Percentiles rank a stretch among this genome's conserved stretches.
These are phyloP conservation scores for Aspergillus leporis DNA, from an alignment of 495 filamentous ascomycete species.

Conservation along the genomic window DNA sequence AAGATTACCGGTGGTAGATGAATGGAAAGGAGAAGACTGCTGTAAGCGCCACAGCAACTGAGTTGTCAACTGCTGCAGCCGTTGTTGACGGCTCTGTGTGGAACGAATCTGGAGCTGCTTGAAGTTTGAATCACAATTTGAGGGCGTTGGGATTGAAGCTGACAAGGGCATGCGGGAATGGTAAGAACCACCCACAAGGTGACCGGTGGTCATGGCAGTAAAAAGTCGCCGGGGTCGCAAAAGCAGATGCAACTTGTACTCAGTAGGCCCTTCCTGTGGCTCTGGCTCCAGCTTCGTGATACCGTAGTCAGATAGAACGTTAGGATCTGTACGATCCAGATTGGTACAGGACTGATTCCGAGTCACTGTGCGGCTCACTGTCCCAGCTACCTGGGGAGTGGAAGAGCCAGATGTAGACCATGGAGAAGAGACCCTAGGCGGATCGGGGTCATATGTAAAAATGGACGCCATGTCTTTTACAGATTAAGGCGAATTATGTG, in stretches of 20 bases:
- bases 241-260: conserved; percentile 96
- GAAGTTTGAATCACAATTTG: conserved; percentile 25
- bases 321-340: conserved; percentile 40
- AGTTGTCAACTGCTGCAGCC: conserved; percentile 88
- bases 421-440: conserved; percentile 83
- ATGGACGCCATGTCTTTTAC: conserved; percentile 78
- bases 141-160: conserved; percentile 24
- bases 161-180: conserved; percentile 46
- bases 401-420: conserved; percentile 64
- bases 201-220: conserved; percentile 60
- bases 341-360: conserved; percentile 28
- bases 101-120: conserved; percentile 34
- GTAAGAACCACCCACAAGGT: conserved; percentile 59
- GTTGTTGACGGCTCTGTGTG: conserved; percentile 65
- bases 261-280: conserved; percentile 89
- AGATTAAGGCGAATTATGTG: not conserved
- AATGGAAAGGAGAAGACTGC: conserved; percentile 90
- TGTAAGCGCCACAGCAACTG: conserved; percentile 94
- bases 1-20: conserved; percentile 66
- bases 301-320: conserved; percentile 64
- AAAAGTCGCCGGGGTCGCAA: conserved; percentile 76
- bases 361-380: conserved; percentile 24
- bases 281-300: conserved; percentile 82
- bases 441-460: conserved; percentile 90
- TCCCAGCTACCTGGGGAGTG: conserved; percentile 34